A percentile compares a stretch with the other conserved stretches of the same genome.
These are phyloP conservation scores for Cornus florida DNA, from an alignment of 148 eudicot genomes.

Conservation along the genomic window DNA sequence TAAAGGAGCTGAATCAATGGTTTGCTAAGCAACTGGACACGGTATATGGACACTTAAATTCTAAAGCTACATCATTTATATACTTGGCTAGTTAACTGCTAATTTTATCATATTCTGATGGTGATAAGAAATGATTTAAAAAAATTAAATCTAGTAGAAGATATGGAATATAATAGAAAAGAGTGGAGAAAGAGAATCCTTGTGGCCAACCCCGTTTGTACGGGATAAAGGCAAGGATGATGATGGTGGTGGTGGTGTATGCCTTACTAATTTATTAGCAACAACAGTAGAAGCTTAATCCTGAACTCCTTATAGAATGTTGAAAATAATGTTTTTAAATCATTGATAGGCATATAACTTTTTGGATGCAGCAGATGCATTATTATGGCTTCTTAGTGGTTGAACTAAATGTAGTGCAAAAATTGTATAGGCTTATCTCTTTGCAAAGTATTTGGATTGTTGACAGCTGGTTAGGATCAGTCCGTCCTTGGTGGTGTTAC, in stretches of 20 bases:
- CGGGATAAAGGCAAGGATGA: too few relatives aligned
- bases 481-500: neutral
- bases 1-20: constrained; percentile 93
- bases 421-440: neutral
- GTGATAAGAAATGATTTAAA: too few relatives aligned
- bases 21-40: constrained; percentile 91
- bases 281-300: neutral
- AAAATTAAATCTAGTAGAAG: too few relatives aligned
- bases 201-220: too few relatives aligned
- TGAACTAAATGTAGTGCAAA: neutral
- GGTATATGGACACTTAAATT: constrained; percentile 36
- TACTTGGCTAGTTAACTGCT: neutral
- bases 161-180: too few relatives aligned
- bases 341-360: neutral
- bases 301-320: neutral
- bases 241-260: neutral
- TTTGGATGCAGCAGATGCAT: neutral
- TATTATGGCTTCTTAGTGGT: neutral
- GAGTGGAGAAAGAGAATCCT: too few relatives aligned
- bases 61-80: neutral
- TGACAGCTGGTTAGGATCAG: neutral
- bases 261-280: too few relatives aligned
- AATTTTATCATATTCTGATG: neutral
- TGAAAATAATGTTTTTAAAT: neutral
- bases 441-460: constrained; percentile 1